Evolutionary conservation across 2,329 filamentous ascomycete genomes (phyloP).

Genomic region (Scedosporium aurantiacum): DNA sequence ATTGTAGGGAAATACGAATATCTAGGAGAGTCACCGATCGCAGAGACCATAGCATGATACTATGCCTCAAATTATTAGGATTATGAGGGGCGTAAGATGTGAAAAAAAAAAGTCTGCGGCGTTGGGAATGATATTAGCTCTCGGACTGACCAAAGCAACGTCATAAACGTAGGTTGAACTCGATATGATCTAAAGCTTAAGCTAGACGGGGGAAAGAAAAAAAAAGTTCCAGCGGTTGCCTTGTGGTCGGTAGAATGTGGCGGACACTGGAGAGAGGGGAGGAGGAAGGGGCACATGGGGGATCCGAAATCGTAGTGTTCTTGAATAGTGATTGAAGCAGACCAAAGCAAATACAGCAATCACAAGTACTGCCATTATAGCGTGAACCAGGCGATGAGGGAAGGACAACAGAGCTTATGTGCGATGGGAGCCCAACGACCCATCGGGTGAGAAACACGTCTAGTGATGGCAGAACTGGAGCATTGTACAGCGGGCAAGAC

Average conservation of each 20-base stretch:
- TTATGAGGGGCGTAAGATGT: slow-evolving; percentile 7
- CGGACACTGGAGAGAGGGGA: too few relatives aligned
- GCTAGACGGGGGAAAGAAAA: not conserved
- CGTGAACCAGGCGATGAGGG: too few relatives aligned
- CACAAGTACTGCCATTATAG: too few relatives aligned
- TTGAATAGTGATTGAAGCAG: too few relatives aligned
- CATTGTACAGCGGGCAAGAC: too few relatives aligned
- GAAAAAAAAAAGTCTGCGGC: not conserved
- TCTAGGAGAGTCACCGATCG: slow-evolving; percentile 64
- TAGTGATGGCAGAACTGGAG: too few relatives aligned
- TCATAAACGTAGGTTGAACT: not conserved
- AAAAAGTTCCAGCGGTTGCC: not conserved
- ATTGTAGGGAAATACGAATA: slow-evolving; percentile 60
- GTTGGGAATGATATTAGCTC: not conserved
- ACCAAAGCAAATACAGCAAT: too few relatives aligned
- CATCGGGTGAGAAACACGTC: too few relatives aligned
- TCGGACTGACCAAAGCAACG: not conserved
- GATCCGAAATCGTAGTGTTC: too few relatives aligned
- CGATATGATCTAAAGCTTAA: not conserved
- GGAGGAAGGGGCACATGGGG: too few relatives aligned
- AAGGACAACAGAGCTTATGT: too few relatives aligned
- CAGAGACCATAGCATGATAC: slow-evolving; percentile 47
- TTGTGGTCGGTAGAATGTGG: not conserved
- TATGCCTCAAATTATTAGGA: slow-evolving; percentile 11
- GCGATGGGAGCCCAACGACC: too few relatives aligned